phyloP scores from a whole-genome alignment of 139 green algal genomes.

The Yamagishiella unicocca region DNA sequence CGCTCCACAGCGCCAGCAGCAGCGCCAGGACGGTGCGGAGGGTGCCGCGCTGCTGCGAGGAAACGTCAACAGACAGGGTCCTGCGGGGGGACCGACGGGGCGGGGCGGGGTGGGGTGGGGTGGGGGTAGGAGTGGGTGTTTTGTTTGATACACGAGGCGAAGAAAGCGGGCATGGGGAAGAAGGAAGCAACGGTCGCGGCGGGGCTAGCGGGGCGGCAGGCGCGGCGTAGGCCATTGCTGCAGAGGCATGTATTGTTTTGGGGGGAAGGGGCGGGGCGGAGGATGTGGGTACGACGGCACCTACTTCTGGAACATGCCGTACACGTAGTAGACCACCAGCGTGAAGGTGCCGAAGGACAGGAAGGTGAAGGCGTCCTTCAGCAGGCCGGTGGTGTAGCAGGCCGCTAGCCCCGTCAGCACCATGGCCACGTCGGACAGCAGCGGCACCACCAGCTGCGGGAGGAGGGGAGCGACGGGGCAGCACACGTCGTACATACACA shows the following conservation, averaged over 20 bases:
- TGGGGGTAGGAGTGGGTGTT: not conserved
- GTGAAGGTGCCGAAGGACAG: slow-evolving; percentile 56
- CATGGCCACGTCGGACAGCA: slow-evolving; percentile 60
- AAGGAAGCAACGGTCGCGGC: too few species aligned
- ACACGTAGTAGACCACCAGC: slow-evolving; percentile 46
- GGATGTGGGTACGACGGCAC: not conserved
- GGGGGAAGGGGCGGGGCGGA: not conserved
- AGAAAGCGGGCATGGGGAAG: too few species aligned
- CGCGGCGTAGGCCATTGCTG: too few species aligned
- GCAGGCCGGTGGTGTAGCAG: slow-evolving; percentile 16
- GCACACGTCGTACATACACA: too few species aligned
- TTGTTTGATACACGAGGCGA: too few species aligned
- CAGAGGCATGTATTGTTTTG: too few species aligned
- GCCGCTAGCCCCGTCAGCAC: slow-evolving; percentile 56
- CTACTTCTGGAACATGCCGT: slow-evolving; percentile 49
- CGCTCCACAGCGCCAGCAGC: slow-evolving; percentile 60
- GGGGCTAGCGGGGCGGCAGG: too few species aligned
- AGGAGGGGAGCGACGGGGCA: not conserved
- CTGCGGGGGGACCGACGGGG: not conserved
- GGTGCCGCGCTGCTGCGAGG: slow-evolving; percentile 6
- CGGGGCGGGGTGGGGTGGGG: too few species aligned
- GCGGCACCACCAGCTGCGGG: slow-evolving; percentile 26
- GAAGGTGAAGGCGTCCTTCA: not conserved
- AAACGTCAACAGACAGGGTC: slow-evolving; percentile 6
- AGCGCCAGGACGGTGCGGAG: slow-evolving; percentile 42